Conservation (phyloP, 148 eudicot species). For the Silene conica region DNA sequence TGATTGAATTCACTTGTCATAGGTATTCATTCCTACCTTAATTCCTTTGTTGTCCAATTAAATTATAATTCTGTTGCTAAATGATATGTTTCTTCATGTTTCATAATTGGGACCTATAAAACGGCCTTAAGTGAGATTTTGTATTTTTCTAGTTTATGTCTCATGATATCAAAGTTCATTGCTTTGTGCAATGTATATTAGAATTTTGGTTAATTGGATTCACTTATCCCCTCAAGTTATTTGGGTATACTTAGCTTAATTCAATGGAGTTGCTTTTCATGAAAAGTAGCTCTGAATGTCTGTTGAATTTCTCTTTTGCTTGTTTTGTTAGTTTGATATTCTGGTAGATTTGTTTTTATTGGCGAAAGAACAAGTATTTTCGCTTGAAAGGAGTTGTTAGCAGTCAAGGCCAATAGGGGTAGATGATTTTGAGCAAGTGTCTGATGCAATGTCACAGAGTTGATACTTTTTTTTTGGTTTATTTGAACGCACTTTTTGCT, state of each 20-base stretch:
- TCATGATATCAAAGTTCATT: background rate
- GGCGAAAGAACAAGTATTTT: background rate
- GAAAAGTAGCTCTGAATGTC: background rate
- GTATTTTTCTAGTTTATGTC: too few species aligned
- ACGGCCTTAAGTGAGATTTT: too few species aligned
- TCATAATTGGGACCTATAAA: too few species aligned
- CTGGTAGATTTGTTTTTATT: background rate
- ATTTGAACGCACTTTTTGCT: background rate
- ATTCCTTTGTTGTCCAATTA: too few species aligned
- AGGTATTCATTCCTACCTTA: background rate
- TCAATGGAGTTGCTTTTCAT: background rate
- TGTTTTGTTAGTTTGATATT: background rate
- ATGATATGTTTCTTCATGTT: too few species aligned
- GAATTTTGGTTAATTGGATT: background rate
- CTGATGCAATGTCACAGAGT: background rate
- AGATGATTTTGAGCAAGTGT: background rate
- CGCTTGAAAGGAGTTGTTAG: background rate
- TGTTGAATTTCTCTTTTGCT: background rate
- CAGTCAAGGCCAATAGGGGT: background rate
- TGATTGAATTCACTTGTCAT: background rate
- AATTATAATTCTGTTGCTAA: too few species aligned
- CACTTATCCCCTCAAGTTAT: background rate
- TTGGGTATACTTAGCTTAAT: background rate
- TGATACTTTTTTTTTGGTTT: background rate
- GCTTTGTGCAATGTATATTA: background rate